These are phyloP conservation scores for Naematelia encephala DNA, from an alignment of 768 basidiomycete genomes.

Conservation along the genomic window DNA sequence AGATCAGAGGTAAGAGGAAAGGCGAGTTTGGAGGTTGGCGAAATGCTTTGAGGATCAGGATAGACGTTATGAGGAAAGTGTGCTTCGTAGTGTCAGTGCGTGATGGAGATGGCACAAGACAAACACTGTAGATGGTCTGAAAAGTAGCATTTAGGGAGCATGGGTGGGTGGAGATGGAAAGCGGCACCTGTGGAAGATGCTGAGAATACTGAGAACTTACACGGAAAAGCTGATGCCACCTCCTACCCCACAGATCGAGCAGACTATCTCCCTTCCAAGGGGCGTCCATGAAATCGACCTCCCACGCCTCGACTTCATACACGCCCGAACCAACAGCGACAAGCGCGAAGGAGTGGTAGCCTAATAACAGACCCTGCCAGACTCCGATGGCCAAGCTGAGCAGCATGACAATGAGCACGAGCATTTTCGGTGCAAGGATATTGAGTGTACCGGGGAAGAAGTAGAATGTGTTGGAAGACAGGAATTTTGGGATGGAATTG, in stretches of 20 bases:
- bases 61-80: conserved; percentile 35
- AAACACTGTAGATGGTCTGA: conserved; percentile 3
- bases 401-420: conserved; percentile 16
- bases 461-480: conserved; percentile 14
- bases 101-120: too few species aligned
- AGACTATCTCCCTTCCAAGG: conserved; percentile 42
- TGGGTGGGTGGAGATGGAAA: not conserved
- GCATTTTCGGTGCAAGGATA: conserved; percentile 8
- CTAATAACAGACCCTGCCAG: conserved; percentile 22
- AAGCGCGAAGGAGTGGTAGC: conserved; percentile 26
- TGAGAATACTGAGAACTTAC: conserved; percentile 7
- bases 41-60: conserved; percentile 16
- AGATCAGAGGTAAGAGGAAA: conserved; percentile 24
- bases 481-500: conserved; percentile 25
- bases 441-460: conserved; percentile 14
- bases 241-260: conserved; percentile 46
- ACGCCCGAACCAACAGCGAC: conserved; percentile 22
- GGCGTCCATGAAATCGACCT: conserved; percentile 36
- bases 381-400: conserved; percentile 20
- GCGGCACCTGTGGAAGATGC: not conserved
- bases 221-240: conserved; percentile 47
- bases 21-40: conserved; percentile 20
- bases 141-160: too few species aligned
- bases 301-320: conserved; percentile 41
- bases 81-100: conserved; percentile 27